Percentiles rank a stretch among this genome's conserved stretches.
phyloP scores from a whole-genome alignment of 2,329 filamentous ascomycete genomes.

The Sporothrix sp. region DNA sequence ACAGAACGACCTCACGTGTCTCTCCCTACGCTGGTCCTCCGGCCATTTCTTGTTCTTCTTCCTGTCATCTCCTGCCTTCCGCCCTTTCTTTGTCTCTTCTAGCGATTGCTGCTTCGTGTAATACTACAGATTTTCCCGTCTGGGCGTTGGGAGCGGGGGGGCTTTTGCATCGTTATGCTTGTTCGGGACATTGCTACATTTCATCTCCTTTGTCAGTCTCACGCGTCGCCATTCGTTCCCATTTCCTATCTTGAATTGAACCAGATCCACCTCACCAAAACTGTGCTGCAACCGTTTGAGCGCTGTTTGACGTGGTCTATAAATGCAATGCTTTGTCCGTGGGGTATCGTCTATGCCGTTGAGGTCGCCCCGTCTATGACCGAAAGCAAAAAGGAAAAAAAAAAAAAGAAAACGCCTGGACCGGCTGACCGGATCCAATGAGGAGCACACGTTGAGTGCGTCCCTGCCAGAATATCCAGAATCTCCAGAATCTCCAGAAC shows the following conservation, averaged over 20 bases:
- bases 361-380: not conserved
- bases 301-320: too few relatives aligned
- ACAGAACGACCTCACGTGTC: not conserved
- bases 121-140: slow-evolving; percentile 9
- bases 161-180: slow-evolving; percentile 4
- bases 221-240: too few relatives aligned
- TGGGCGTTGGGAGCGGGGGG: slow-evolving; percentile 15
- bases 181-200: not conserved
- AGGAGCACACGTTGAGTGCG: slow-evolving; percentile 13
- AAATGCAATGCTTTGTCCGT: too few relatives aligned
- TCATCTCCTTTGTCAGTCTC: not conserved
- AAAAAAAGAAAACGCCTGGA: slow-evolving; percentile 5
- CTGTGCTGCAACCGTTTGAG: too few relatives aligned
- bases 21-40: not conserved
- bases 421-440: not conserved
- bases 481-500: not conserved
- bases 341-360: slow-evolving; percentile 10
- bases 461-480: not conserved
- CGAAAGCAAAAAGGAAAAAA: not conserved
- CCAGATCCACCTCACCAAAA: too few relatives aligned
- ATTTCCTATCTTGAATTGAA: not conserved
- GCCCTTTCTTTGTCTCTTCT: not conserved
- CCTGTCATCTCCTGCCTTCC: not conserved
- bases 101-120: slow-evolving; percentile 5
- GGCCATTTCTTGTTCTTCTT: not conserved